Conservation (phyloP, 2,329 filamentous ascomycete genomes). For the Alternaria rosae region DNA sequence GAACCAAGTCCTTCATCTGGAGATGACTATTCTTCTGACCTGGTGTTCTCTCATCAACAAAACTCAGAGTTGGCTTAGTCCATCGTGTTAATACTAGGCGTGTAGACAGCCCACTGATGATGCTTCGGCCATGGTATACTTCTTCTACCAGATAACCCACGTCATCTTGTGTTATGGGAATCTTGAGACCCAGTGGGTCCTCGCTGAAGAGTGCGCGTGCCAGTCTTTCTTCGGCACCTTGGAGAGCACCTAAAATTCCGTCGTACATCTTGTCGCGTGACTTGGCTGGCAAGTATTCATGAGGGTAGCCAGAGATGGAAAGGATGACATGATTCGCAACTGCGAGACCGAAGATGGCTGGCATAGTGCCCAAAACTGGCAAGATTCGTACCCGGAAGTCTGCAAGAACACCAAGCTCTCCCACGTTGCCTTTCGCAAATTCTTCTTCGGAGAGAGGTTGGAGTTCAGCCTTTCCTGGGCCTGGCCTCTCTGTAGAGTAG, state of each 20-base stretch:
- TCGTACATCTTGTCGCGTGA: slow-evolving; percentile 92
- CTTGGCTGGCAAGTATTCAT: slow-evolving; percentile 82
- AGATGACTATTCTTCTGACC: slow-evolving; percentile 80
- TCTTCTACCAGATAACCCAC: slow-evolving; percentile 90
- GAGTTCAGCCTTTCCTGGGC: slow-evolving; percentile 88
- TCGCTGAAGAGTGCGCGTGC: slow-evolving; percentile 63
- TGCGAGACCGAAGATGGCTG: slow-evolving; percentile 91
- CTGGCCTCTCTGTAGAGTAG: slow-evolving; percentile 89
- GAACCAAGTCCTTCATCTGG: slow-evolving; percentile 75
- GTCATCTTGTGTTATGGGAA: slow-evolving; percentile 80
- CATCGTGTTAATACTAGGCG: slow-evolving; percentile 82
- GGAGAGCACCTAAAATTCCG: slow-evolving; percentile 75
- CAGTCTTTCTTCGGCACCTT: slow-evolving; percentile 80
- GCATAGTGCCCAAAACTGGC: slow-evolving; percentile 95
- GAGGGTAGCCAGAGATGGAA: slow-evolving; percentile 80
- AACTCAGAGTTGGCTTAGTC: slow-evolving; percentile 69
- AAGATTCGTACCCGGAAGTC: slow-evolving; percentile 96
- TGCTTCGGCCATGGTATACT: slow-evolving; percentile 82
- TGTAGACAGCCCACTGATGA: slow-evolving; percentile 80
- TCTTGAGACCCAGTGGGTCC: slow-evolving; percentile 74
- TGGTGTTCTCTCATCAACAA: slow-evolving; percentile 70
- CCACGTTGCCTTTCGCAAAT: slow-evolving; percentile 82
- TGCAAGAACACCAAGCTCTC: slow-evolving; percentile 85
- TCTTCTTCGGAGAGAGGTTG: slow-evolving; percentile 88
- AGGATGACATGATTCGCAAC: slow-evolving; percentile 93